Conservation (phyloP, 148 eudicot genomes). For the Oxyria digyna region DNA sequence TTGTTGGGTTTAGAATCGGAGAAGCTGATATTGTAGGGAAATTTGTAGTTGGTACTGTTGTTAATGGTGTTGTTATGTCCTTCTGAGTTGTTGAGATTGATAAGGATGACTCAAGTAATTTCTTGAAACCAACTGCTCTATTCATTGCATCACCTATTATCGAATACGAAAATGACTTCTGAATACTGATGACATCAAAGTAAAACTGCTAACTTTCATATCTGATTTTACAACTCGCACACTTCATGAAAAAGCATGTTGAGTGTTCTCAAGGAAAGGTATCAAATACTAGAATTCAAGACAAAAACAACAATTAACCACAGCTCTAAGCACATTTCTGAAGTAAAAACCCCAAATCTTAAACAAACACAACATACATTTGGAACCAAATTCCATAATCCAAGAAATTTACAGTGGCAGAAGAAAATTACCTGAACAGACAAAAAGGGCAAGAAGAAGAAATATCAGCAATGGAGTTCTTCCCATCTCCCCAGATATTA, state of each 20-base stretch:
- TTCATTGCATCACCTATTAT: conserved; percentile 13
- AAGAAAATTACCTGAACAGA: conserved; percentile 39
- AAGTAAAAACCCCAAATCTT: neutral
- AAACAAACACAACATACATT: conserved; percentile 1
- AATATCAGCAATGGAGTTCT: conserved; percentile 16
- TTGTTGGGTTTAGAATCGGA: conserved; percentile 38
- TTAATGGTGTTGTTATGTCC: conserved; percentile 80
- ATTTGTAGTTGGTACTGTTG: conserved; percentile 53
- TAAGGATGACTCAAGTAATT: neutral
- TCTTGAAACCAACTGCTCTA: conserved; percentile 3
- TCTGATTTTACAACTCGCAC: neutral
- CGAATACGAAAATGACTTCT: neutral
- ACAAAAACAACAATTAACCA: neutral
- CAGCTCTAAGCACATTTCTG: neutral
- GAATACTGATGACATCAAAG: neutral
- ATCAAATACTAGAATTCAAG: neutral
- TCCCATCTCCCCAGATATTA: conserved; percentile 19
- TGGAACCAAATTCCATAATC: neutral
- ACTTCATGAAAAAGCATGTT: neutral
- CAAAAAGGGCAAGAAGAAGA: conserved; percentile 24
- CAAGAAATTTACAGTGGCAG: neutral
- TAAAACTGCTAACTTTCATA: neutral
- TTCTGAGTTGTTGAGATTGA: conserved; percentile 31
- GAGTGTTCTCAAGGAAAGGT: neutral
- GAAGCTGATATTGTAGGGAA: conserved; percentile 23